These are phyloP conservation scores for Scheffersomyces illinoinensis DNA, from an alignment of 1,139 yeast species.

Conservation along the genomic window DNA sequence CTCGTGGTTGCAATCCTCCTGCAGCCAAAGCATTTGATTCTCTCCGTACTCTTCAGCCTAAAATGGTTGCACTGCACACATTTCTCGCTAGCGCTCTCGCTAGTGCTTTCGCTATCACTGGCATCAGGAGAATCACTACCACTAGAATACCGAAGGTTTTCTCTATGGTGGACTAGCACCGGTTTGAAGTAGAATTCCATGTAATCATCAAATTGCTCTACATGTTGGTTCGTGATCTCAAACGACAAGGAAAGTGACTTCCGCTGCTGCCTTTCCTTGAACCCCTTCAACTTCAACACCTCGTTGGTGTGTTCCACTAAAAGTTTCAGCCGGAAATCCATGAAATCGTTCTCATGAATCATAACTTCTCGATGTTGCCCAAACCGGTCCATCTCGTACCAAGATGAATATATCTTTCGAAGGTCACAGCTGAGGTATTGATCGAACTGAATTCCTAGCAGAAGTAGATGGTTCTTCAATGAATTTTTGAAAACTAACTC, in stretches of 20 bases:
- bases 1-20: neutral
- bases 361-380: conserved; percentile 4
- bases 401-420: neutral
- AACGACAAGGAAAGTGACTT: neutral
- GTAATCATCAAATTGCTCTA: conserved; percentile 5
- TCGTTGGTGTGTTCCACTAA: conserved; percentile 2
- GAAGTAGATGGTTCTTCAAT: neutral
- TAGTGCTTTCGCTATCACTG: neutral
- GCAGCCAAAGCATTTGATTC: neutral
- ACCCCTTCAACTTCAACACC: neutral
- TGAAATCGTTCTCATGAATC: conserved; percentile 14
- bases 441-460: neutral
- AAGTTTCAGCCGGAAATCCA: conserved; percentile 14
- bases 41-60: neutral
- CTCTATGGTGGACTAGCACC: neutral
- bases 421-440: neutral
- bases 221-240: conserved; percentile 1
- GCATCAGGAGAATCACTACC: neutral
- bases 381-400: neutral
- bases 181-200: conserved; percentile 4
- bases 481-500: neutral
- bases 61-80: neutral
- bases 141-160: neutral
- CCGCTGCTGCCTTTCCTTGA: neutral
- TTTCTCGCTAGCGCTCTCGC: neutral